phyloP scores from a whole-genome alignment of 176 grass and related monocot species.

The Ensete ventricosum region DNA sequence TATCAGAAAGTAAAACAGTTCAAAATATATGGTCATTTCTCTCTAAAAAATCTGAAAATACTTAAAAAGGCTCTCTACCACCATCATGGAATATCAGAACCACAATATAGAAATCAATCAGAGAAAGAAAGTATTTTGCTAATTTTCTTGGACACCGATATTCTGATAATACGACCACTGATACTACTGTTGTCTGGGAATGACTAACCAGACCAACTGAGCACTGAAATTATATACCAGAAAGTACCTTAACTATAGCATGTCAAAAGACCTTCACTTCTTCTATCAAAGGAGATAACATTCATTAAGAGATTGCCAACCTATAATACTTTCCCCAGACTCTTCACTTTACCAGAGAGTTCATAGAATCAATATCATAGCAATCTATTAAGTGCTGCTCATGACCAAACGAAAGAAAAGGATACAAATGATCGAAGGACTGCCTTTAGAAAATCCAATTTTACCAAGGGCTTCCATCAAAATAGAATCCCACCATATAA shows the following conservation, averaged over 20 bases:
- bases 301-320: background rate
- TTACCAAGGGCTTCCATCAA: background rate
- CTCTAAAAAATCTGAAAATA: too few relatives aligned
- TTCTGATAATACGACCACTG: background rate
- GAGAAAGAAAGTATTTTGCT: background rate
- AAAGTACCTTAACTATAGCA: background rate
- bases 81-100: too few relatives aligned
- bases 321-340: background rate
- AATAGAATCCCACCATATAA: too few relatives aligned
- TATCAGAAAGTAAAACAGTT: too few relatives aligned
- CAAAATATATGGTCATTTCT: too few relatives aligned
- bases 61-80: too few relatives aligned
- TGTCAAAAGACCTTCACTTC: background rate
- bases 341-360: background rate
- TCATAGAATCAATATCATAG: background rate
- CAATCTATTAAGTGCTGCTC: too few relatives aligned
- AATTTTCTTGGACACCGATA: background rate
- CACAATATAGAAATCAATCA: background rate
- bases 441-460: too few relatives aligned
- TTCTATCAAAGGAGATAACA: background rate
- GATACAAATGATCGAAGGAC: too few relatives aligned
- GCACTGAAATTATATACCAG: background rate
- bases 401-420: too few relatives aligned
- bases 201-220: background rate
- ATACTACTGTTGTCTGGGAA: background rate